Base-by-base conservation (phyloP, 805 yeast species). In the Deakozyma indianensis region DNA sequence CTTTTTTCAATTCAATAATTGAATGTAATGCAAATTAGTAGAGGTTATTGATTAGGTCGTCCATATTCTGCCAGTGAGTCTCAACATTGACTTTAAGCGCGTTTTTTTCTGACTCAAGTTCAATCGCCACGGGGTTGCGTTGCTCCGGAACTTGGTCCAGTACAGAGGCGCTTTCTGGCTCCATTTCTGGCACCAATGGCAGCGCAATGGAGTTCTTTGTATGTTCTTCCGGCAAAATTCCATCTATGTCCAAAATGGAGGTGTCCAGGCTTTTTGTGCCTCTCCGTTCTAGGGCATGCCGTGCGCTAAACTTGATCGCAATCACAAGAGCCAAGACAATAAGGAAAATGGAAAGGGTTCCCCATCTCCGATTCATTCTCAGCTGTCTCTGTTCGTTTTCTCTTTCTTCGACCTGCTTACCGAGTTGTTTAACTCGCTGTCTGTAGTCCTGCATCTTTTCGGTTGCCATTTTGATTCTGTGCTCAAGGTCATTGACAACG, bases 381-480 rank as follows among this genome's bases (percentile, higher is more conserved):
- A 50, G 51, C 43, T 47, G 47, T 15, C 44, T 42, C 15, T 53
- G 49, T 4, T 48, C 49, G 21, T 43, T 41, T 38, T 60, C 62
- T 32, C 47, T 51, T n/a, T 25, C 41, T 14, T 42, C 41, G 3
- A 61, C 51, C 32, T 51, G 48, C 29, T 43, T 25, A 43, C 55
- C 54, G 15, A 61, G 50, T 0, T 35, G 35, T 14, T 41, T 48
- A 21, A 62, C 52, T 16, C 61, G 48, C 24, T 46, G 47, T 20
- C 53, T 50, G 44, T 57, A 55, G 9, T 47, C 52, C 1, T 50
- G 53, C 15, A 62, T 50, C 27, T 51, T 50, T 2, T 35, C 43
- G 14, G 49, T 41, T 7, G 63, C 55, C 11, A 44, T 43, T 3
- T 42, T 41, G 3, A 62, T 50, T 4, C 60, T 51, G 3, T 41